These are phyloP conservation scores for Straminergon stramineum DNA, from an alignment of 225 moss, liverwort and hornwort genomes.

Conservation along the genomic window DNA sequence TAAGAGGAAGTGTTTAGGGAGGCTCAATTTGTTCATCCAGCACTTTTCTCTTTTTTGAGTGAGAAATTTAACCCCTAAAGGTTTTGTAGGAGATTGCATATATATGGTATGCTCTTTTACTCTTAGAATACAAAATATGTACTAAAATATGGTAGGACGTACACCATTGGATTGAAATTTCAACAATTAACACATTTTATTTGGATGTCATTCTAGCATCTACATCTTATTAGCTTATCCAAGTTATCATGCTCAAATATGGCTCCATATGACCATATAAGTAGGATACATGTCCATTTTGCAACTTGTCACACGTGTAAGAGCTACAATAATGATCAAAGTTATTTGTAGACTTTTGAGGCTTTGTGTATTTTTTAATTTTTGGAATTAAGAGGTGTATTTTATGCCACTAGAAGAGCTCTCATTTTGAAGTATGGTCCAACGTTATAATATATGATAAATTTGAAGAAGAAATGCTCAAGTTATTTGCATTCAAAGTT, in stretches of 20 bases:
- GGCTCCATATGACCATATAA: rapidly evolving
- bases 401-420: not conserved
- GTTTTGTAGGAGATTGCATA: not conserved
- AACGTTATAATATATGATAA: not conserved
- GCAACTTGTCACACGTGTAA: not conserved
- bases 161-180: not conserved
- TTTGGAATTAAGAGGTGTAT: not conserved
- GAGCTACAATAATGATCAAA: not conserved
- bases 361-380: not conserved
- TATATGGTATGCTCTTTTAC: too few relatives aligned
- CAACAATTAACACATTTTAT: not conserved
- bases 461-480: not conserved
- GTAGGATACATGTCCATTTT: not conserved
- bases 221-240: too few relatives aligned
- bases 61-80: not conserved
- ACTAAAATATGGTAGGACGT: not conserved
- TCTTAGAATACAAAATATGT: not conserved
- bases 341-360: not conserved
- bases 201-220: not conserved
- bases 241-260: not conserved
- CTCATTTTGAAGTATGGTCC: not conserved
- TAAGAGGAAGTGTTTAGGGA: not conserved
- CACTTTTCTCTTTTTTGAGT: not conserved
- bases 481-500: not conserved
- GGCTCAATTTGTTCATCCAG: not conserved